Percentiles rank a stretch among this genome's conserved stretches.
Conservation (phyloP, 2,329 filamentous ascomycete species). For the Sporothrix euskadiensis region DNA sequence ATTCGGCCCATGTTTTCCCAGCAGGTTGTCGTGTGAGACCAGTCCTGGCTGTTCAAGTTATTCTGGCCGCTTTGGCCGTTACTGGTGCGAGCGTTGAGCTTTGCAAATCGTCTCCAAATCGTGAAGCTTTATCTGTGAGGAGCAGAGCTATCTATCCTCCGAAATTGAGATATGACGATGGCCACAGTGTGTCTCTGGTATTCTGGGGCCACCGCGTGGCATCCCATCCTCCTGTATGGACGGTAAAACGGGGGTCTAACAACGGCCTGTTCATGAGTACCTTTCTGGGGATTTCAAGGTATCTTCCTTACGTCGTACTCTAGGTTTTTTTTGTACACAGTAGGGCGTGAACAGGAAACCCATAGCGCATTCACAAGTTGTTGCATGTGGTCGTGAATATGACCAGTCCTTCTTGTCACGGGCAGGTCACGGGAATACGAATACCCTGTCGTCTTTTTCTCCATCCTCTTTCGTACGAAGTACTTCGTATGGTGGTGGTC, state of each 20-base stretch:
- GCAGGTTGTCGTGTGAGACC: not conserved
- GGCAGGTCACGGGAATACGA: slow-evolving; percentile 16
- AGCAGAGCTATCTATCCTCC: not conserved
- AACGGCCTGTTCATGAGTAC: not conserved
- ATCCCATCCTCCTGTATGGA: not conserved
- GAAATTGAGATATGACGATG: not conserved
- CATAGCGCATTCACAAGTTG: not conserved
- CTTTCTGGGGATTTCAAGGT: slow-evolving; percentile 5
- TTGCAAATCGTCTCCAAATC: not conserved
- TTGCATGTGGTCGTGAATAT: slow-evolving; percentile 1
- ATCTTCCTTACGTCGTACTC: too few relatives aligned
- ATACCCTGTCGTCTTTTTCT: not conserved
- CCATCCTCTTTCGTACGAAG: not conserved
- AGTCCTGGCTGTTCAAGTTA: not conserved
- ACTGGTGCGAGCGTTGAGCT: not conserved
- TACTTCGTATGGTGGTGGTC: not conserved
- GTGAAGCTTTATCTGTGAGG: not conserved
- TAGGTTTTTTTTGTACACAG: not conserved
- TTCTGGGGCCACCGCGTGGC: not conserved
- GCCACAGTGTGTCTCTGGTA: not conserved
- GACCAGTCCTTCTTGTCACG: not conserved
- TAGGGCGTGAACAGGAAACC: not conserved
- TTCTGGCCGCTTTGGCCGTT: not conserved
- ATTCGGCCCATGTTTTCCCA: not conserved
- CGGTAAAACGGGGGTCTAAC: not conserved